Evolutionary conservation across 345 rosid species (phyloP), one percentile per base, ranked within the genome.

Genomic region (Cardamine resedifolia): DNA sequence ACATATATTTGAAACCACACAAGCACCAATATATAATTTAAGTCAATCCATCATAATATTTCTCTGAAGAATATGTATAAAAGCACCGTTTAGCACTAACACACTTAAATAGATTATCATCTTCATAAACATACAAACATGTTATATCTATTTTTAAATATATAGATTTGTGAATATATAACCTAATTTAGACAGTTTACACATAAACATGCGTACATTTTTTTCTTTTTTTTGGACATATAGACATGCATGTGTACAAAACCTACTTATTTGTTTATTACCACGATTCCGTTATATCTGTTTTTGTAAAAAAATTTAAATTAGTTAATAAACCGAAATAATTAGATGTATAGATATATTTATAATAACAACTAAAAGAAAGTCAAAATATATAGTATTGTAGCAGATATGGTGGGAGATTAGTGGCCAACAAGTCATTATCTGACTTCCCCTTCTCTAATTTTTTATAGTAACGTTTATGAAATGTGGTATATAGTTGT

Each of bases 351-450:
- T 15, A 55, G 4, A 52, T 24, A 24, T 12, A 23, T 24, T 2
- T 7, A 15, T 52, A 1, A 56, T 39, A 30, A 44, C 11, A 57
- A 49, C 4, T 70, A 71, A 52, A 53, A 52, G 21, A 23, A 62
- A 53, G 76, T 72, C 76, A 63, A 72, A 34, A 72, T 41, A 52
- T 63, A 72, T 43, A 30, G 7, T 43, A 52, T 41, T 43, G 9
- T 28, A 51, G 30, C 34, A 63, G 44, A n/a, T 58, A 41, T 63
- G 76, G 56, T 63, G 64, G 70, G 47, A 43, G 48, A 72, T 72
- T 63, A 63, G 70, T 72, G 70, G 63, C 76, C 70, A 53, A 31
- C 53, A 52, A 71, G 63, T 72, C 26, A 34, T 63, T 52, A 53
- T 63, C 64, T 16, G 63, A 53, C 70, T 72, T 39, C 14, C 18